A percentile compares a stretch with the other conserved stretches of the same genome.
phyloP scores from a whole-genome alignment of 225 moss, liverwort and hornwort species.

The Asterella californica region DNA sequence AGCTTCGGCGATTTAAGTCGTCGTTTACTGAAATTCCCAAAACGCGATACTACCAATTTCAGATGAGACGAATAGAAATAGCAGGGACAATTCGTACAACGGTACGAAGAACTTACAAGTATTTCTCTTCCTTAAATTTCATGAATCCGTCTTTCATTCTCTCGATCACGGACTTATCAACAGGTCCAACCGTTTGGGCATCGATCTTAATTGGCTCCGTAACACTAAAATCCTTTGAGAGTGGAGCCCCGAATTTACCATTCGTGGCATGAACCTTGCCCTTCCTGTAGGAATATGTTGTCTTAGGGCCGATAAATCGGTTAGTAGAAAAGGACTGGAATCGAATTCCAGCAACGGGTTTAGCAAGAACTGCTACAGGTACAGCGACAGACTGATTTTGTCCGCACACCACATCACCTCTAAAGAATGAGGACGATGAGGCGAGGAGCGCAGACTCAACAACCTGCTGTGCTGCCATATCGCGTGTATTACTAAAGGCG shows the following conservation, averaged over 20 bases:
- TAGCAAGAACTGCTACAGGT: neutral
- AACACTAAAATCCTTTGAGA: constrained; percentile 18
- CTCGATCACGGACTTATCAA: constrained; percentile 25
- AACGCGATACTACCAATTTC: neutral
- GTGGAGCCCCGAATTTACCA: constrained; percentile 20
- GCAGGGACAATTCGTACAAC: neutral
- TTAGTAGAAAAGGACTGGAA: constrained; percentile 16
- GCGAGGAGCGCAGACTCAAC: constrained; percentile 17
- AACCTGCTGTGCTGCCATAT: neutral
- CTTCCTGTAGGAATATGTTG: neutral
- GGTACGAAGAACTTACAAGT: constrained; percentile 31
- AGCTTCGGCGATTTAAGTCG: neutral
- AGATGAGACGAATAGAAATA: neutral
- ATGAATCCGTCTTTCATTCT: constrained; percentile 45
- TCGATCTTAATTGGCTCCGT: constrained; percentile 37
- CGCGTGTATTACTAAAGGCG: neutral
- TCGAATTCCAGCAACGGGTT: neutral
- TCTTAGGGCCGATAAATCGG: constrained; percentile 4
- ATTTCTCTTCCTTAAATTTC: constrained; percentile 42
- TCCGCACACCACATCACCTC: neutral
- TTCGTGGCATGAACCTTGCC: constrained; percentile 6
- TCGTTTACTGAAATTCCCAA: neutral
- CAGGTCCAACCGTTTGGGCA: neutral
- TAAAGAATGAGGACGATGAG: constrained; percentile 16
- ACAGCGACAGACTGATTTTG: neutral